Conservation (phyloP, 257 asterid species). For the Nicotiana attenuata region DNA sequence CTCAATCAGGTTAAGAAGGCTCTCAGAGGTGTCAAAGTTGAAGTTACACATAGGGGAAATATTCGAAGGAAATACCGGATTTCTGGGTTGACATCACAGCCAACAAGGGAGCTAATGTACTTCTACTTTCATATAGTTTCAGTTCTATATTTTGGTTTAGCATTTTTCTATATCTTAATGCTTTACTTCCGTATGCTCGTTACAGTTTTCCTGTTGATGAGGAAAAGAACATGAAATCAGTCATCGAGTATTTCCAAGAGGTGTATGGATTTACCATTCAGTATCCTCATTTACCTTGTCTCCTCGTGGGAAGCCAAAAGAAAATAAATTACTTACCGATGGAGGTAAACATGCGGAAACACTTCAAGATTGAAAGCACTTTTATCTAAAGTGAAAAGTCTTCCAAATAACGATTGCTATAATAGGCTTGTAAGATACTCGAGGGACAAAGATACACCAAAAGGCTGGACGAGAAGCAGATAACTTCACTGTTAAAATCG, state of each 20-base stretch:
- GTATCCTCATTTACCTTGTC: conserved; percentile 94
- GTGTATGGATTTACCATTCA: conserved; percentile 88
- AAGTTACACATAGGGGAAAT: conserved; percentile 92
- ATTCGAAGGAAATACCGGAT: conserved; percentile 91
- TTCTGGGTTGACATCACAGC: conserved; percentile 88
- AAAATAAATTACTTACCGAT: conserved; percentile 94
- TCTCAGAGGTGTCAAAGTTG: conserved; percentile 96
- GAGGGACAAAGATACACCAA: conserved; percentile 96
- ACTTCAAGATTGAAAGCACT: not conserved
- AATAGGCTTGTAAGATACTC: conserved; percentile 92
- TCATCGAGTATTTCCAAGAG: conserved; percentile 88
- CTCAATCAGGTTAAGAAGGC: conserved; percentile 77
- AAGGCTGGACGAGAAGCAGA: conserved; percentile 89
- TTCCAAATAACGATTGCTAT: not conserved
- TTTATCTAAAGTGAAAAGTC: not conserved
- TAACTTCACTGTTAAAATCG: conserved; percentile 78
- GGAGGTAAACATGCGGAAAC: conserved; percentile 52
- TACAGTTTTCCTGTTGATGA: conserved; percentile 95
- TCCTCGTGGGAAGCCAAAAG: conserved; percentile 98
- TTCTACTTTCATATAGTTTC: conserved; percentile 13
- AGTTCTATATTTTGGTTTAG: not conserved
- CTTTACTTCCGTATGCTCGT: not conserved
- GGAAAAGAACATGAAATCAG: conserved; percentile 82
- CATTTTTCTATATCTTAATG: not conserved
- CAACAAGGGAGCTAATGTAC: conserved; percentile 93